Conservation (phyloP, 257 asterid genomes). For the Penstemon barbatus region DNA sequence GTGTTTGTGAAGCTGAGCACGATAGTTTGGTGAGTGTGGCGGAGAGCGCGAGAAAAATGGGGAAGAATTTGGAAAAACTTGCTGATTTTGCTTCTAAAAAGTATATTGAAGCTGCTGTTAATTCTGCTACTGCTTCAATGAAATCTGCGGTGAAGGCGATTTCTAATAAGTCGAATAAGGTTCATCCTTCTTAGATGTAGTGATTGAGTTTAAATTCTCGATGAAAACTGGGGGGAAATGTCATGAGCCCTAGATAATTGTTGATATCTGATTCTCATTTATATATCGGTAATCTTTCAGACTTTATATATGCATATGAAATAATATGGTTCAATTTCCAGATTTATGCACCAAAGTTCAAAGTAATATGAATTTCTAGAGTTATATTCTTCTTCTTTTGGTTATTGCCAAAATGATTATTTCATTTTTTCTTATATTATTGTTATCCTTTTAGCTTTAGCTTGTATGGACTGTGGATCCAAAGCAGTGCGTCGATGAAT, state of each 20-base stretch:
- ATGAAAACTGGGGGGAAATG: background rate
- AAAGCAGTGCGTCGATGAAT: background rate
- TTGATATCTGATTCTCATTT: too few relatives aligned
- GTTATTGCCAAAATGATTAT: background rate
- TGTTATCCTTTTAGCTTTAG: too few relatives aligned
- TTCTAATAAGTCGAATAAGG: constrained; percentile 61
- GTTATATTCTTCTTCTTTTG: background rate
- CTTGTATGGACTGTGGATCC: too few relatives aligned
- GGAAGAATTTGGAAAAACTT: constrained; percentile 56
- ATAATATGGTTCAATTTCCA: background rate
- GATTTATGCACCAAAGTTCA: background rate
- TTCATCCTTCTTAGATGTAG: constrained; percentile 68
- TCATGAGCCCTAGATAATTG: background rate
- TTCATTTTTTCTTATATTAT: too few relatives aligned
- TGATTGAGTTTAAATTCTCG: background rate
- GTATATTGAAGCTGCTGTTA: constrained; percentile 81
- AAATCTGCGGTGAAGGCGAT: constrained; percentile 66
- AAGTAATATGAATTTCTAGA: background rate
- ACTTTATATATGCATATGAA: background rate
- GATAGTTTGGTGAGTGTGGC: constrained; percentile 47
- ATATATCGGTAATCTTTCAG: too few relatives aligned
- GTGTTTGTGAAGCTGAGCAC: constrained; percentile 44
- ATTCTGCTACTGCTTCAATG: constrained; percentile 76
- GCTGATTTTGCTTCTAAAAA: constrained; percentile 64
- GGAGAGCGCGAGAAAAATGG: constrained; percentile 58